Base-by-base conservation (phyloP, 148 eudicot species). In the Rhododendron molle region DNA sequence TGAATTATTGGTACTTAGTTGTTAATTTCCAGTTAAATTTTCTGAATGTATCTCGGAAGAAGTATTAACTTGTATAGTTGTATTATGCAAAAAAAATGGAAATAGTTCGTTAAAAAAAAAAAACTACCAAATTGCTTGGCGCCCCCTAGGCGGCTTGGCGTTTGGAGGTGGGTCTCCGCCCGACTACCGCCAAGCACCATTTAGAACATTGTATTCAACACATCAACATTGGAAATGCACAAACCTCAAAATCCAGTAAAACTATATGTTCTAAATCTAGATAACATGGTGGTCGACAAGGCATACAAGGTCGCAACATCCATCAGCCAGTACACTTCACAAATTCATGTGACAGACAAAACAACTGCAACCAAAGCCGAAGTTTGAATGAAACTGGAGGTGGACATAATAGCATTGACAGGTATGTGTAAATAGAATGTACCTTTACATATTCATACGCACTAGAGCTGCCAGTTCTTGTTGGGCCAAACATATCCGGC, bases 401-500 rank as follows among this genome's bases (percentile, higher is more conserved):
- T 16, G 28, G 62, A 23, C 13, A 18, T 54, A n/a, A 74, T 47
- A 23, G 60, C 32, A 28, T 20, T 47, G 34, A 13, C 7, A 54
- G 28, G 60, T 16, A 32, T 11, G 4, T 7, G 65, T 28, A 8
- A 78, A 30, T 10, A 80, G 28, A 67, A 40, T 32, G 28, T 90
- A 94, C 95, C 98, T 90, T 89, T 32, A 79, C 86, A 76, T 62
- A 71, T 84, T 83, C 86, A 78, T 91, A 87, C 81, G 87, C 85
- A 43, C 87, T 89, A 28, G 91, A 84, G 84, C 89, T 81, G 11
- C 93, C 92, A 88, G 82, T 87, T 77, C 92, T 88, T 67, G 87
- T 36, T 60, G 89, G 82, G 85, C 88, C 89, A 85, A 90, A 84
- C 38, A 69, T 83, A 56, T 82, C 85, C 32, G 89, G 90, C 76